These are phyloP conservation scores for Bromus sterilis DNA, from an alignment of 176 grass and related monocot genomes.

Conservation along the genomic window DNA sequence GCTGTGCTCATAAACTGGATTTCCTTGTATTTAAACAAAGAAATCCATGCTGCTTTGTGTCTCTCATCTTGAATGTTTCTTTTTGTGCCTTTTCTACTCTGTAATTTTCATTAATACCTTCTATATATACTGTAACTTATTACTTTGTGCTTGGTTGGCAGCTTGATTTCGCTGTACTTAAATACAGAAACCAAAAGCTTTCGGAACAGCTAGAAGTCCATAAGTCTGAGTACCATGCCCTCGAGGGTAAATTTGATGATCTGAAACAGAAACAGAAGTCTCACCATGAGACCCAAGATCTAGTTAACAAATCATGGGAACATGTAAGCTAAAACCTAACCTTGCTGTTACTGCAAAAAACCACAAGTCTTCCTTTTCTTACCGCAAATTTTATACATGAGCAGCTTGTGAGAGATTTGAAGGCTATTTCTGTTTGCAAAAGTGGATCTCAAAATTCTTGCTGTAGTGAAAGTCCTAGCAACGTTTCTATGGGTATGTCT, in stretches of 20 bases:
- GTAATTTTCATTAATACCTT: not conserved
- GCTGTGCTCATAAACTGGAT: not conserved
- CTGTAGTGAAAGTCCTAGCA: slow-evolving; percentile 18
- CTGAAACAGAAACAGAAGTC: slow-evolving; percentile 58
- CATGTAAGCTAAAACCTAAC: slow-evolving; percentile 31
- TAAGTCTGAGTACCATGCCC: slow-evolving; percentile 57
- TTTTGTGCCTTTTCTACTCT: not conserved
- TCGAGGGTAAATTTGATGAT: slow-evolving; percentile 74
- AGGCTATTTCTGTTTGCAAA: slow-evolving; percentile 43
- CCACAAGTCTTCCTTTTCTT: not conserved
- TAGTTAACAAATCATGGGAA: slow-evolving; percentile 66
- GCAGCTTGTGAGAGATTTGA: slow-evolving; percentile 69
- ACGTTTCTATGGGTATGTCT: slow-evolving; percentile 23
- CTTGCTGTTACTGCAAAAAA: not conserved
- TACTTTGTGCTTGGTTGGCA: slow-evolving; percentile 18
- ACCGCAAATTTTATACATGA: not conserved
- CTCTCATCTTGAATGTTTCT: not conserved
- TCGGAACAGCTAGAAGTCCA: slow-evolving; percentile 81
- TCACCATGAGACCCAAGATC: slow-evolving; percentile 40
- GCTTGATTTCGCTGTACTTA: slow-evolving; percentile 77
- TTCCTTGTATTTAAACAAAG: not conserved
- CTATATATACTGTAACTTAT: not conserved
- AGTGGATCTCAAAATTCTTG: slow-evolving; percentile 26
- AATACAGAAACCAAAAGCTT: slow-evolving; percentile 95
- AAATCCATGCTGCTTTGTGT: not conserved